Conservation (phyloP, 2,329 filamentous ascomycete genomes). For the Hypoxylon sp. region DNA sequence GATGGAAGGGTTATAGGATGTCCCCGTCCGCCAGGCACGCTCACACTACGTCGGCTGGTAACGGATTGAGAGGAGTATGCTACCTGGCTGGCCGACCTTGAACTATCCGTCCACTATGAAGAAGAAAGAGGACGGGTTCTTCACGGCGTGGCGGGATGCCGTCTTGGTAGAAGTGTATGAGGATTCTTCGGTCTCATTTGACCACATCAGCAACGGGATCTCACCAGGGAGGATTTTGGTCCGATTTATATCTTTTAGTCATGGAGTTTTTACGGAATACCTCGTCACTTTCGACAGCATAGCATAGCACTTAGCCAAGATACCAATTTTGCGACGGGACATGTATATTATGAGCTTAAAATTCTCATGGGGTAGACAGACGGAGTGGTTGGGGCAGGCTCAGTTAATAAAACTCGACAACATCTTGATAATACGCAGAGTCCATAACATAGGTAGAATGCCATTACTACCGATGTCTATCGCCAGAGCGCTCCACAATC, state of each 20-base stretch:
- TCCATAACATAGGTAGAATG: neutral
- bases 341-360: conserved; percentile 6
- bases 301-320: conserved; percentile 19
- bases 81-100: neutral
- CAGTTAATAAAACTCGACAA: neutral
- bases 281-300: conserved; percentile 7
- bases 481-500: conserved; percentile 3
- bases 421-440: neutral
- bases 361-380: neutral
- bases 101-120: neutral
- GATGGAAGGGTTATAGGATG: conserved; percentile 50
- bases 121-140: neutral
- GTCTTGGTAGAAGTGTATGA: neutral
- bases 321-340: conserved; percentile 15
- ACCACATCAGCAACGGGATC: neutral
- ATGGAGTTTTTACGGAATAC: conserved; percentile 10
- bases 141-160: neutral
- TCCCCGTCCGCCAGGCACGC: conserved; percentile 3
- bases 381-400: too few relatives aligned
- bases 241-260: neutral
- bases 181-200: neutral
- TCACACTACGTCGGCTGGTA: neutral
- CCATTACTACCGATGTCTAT: conserved; percentile 5
- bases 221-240: neutral
- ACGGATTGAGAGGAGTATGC: neutral